These are phyloP conservation scores for Penicillium bovifimosum DNA, from an alignment of 495 filamentous ascomycete genomes.

Conservation along the genomic window DNA sequence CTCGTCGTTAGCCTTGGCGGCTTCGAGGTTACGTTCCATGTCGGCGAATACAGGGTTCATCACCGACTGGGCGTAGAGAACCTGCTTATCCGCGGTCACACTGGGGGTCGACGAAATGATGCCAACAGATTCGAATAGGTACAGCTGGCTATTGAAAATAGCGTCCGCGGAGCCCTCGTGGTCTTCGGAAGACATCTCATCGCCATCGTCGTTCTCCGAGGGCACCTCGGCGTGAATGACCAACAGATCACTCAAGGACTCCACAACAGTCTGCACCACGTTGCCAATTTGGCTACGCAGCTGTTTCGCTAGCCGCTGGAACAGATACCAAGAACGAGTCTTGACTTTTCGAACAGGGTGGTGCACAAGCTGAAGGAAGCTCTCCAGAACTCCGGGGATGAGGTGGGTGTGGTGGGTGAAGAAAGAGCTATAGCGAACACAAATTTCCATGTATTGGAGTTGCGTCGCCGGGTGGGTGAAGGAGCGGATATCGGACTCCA, in stretches of 20 bases:
- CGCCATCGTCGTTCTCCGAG: constrained; percentile 64
- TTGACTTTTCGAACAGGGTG: constrained; percentile 78
- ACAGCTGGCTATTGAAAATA: constrained; percentile 83
- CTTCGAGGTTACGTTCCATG: constrained; percentile 68
- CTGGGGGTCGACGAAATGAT: constrained; percentile 74
- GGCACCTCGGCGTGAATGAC: constrained; percentile 85
- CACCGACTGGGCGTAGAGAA: constrained; percentile 75
- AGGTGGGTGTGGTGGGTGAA: constrained; percentile 75
- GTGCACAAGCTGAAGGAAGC: constrained; percentile 85
- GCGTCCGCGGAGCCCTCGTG: constrained; percentile 82
- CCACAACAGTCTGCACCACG: constrained; percentile 81
- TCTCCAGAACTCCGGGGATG: constrained; percentile 82
- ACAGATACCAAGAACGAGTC: constrained; percentile 93
- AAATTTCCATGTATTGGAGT: constrained; percentile 96
- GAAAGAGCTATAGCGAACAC: constrained; percentile 87
- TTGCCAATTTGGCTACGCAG: constrained; percentile 77
- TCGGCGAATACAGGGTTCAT: constrained; percentile 81
- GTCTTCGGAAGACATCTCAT: constrained; percentile 91
- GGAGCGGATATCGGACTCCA: constrained; percentile 78
- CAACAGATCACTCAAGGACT: constrained; percentile 82
- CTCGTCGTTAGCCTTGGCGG: constrained; percentile 73
- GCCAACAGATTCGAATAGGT: constrained; percentile 90
- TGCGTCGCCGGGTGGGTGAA: constrained; percentile 89
- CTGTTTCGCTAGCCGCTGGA: constrained; percentile 87
- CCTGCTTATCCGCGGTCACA: constrained; percentile 75